These are phyloP conservation scores for Musa acuminata DNA, from an alignment of 176 grass and related monocot species.

Conservation along the genomic window DNA sequence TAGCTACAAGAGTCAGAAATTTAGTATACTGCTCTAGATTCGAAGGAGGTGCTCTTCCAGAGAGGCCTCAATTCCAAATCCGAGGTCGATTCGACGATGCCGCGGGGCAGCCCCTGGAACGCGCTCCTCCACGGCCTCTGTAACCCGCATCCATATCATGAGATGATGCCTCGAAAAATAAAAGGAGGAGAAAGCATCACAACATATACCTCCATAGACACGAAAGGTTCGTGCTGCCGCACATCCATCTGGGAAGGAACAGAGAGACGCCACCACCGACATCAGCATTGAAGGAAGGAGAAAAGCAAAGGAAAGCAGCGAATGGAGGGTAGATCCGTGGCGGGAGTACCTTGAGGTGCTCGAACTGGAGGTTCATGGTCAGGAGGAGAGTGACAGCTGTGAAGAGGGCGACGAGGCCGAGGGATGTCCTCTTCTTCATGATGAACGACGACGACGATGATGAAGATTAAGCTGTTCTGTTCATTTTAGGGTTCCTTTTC, in stretches of 20 bases:
- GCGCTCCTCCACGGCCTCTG: slow-evolving; percentile 32
- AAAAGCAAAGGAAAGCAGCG: slow-evolving; percentile 5
- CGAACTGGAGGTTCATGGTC: slow-evolving; percentile 60
- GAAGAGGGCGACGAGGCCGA: slow-evolving; percentile 43
- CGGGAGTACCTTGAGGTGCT: slow-evolving; percentile 47
- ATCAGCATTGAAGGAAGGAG: background rate
- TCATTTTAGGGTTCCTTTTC: too few species aligned
- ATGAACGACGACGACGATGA: background rate
- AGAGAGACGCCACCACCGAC: background rate
- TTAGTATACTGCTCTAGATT: background rate
- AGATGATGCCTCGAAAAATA: background rate
- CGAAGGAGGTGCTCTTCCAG: slow-evolving; percentile 28
- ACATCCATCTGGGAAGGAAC: slow-evolving; percentile 48
- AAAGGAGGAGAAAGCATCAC: background rate
- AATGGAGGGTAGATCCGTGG: background rate
- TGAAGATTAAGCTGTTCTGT: too few species aligned
- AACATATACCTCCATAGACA: slow-evolving; percentile 10
- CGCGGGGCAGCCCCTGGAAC: slow-evolving; percentile 57
- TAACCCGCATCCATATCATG: background rate
- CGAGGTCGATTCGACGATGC: slow-evolving; percentile 63
- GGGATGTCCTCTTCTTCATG: slow-evolving; percentile 14
- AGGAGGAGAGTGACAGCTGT: slow-evolving; percentile 46
- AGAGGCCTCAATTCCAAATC: slow-evolving; percentile 77
- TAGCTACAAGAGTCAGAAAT: too few species aligned
- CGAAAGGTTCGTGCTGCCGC: slow-evolving; percentile 19